A percentile compares a stretch with the other conserved stretches of the same genome.
Evolutionary conservation across 345 rosid genomes (phyloP).

Genomic region (Kernera saxatilis): DNA sequence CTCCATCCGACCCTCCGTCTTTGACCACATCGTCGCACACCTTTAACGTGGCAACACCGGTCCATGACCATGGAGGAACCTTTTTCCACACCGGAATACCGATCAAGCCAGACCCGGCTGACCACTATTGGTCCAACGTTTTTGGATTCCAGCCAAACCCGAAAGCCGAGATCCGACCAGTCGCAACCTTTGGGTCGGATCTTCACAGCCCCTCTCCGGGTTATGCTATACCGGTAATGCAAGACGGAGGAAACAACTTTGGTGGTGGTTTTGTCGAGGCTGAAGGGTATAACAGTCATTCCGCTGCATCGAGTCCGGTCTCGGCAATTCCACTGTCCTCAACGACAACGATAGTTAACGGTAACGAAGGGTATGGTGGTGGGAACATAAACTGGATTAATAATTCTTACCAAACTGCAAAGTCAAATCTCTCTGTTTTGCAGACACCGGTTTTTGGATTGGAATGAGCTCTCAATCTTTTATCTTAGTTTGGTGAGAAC

Average conservation of each 20-base stretch:
- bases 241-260: conserved; percentile 22
- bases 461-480: conserved; percentile 48
- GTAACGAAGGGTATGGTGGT: conserved; percentile 38
- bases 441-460: conserved; percentile 88
- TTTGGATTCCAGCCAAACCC: conserved; percentile 31
- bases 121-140: conserved; percentile 60
- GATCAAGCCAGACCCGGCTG: conserved; percentile 53
- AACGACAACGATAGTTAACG: conserved; percentile 22
- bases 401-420: conserved; percentile 52
- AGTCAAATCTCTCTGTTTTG: conserved; percentile 58
- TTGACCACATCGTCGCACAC: conserved; percentile 44
- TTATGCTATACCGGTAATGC: conserved; percentile 22
- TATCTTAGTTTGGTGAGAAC: background rate
- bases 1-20: conserved; percentile 42
- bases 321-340: conserved; percentile 38
- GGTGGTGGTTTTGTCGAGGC: conserved; percentile 34
- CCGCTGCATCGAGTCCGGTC: conserved; percentile 17
- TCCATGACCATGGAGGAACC: conserved; percentile 28
- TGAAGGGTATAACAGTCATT: conserved; percentile 26
- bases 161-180: conserved; percentile 10
- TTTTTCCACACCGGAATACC: conserved; percentile 50
- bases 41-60: conserved; percentile 38
- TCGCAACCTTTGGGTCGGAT: conserved; percentile 17
- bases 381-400: conserved; percentile 36
- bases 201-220: conserved; percentile 3